Conservation (phyloP, 2,329 filamentous ascomycete genomes). For the Fonsecaea erecta region DNA sequence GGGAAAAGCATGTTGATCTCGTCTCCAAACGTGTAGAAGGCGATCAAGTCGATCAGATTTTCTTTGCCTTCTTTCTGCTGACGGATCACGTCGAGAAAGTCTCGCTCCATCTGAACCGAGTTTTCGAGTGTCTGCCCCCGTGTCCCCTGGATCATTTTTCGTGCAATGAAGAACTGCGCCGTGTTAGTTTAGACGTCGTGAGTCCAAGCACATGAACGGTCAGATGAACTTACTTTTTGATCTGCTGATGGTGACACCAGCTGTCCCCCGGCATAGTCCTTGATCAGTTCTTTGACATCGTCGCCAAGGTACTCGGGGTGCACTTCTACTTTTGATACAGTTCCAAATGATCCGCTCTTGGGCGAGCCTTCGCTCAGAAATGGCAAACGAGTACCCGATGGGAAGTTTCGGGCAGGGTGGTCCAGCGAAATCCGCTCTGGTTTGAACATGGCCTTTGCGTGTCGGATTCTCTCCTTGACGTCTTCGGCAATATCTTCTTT, state of each 20-base stretch:
- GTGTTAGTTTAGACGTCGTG: neutral
- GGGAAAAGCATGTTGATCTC: conserved; percentile 7
- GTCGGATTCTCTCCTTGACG: conserved; percentile 4
- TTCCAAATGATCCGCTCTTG: conserved; percentile 6
- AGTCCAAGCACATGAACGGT: neutral
- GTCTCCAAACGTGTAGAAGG: conserved; percentile 9
- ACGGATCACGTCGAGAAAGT: conserved; percentile 8
- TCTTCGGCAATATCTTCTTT: conserved; percentile 3
- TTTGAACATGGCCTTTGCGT: conserved; percentile 6
- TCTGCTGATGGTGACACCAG: neutral
- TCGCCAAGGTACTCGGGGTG: conserved; percentile 5
- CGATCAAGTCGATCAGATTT: conserved; percentile 8
- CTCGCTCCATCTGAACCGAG: conserved; percentile 7
- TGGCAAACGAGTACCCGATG: neutral
- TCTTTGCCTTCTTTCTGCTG: conserved; percentile 1
- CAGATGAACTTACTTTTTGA: conserved; percentile 2
- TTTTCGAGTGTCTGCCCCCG: neutral
- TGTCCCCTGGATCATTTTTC: conserved; percentile 6
- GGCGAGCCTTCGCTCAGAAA: conserved; percentile 1
- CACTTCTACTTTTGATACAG: conserved; percentile 1
- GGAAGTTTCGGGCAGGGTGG: conserved; percentile 1
- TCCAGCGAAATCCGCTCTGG: neutral
- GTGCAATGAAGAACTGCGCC: conserved; percentile 1
- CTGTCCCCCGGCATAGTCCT: neutral
- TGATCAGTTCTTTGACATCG: conserved; percentile 6